Conservation (phyloP, 306 rosid genomes). For the Elaeagnus macrophylla region DNA sequence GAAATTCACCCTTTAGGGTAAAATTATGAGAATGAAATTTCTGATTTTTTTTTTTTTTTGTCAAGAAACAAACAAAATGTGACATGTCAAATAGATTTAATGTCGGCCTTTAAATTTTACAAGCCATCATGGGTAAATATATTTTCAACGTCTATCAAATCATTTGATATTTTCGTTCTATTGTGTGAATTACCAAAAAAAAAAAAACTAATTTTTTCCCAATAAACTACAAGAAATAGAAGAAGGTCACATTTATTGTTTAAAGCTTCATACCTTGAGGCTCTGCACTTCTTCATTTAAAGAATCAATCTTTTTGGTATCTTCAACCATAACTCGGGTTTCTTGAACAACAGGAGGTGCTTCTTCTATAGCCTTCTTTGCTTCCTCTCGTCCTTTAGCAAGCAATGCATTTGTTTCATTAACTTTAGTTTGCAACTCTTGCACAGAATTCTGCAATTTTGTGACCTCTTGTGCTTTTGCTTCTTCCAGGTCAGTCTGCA, state of each 20-base stretch:
- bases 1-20: not conserved
- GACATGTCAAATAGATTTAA: too few species aligned
- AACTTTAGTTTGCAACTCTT: constrained; percentile 51
- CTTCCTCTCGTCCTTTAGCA: constrained; percentile 54
- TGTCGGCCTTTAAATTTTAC: too few species aligned
- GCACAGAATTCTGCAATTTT: constrained; percentile 61
- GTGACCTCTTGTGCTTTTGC: constrained; percentile 68
- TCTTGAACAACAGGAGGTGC: constrained; percentile 71
- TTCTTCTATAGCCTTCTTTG: constrained; percentile 55
- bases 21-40: not conserved
- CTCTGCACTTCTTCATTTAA: constrained; percentile 55
- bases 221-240: too few species aligned
- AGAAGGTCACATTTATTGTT: not conserved
- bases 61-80: too few species aligned
- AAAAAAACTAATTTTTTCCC: too few species aligned
- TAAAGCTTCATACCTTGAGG: constrained; percentile 42
- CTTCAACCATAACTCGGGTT: constrained; percentile 69
- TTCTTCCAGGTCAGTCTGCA: constrained; percentile 82
- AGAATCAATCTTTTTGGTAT: constrained; percentile 59
- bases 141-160: too few species aligned
- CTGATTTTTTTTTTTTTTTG: too few species aligned
- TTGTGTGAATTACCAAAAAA: too few species aligned
- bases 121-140: too few species aligned
- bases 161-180: too few species aligned
- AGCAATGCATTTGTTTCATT: constrained; percentile 60